A percentile compares a stretch with the other conserved stretches of the same genome.
These are phyloP conservation scores for Tricholoma bakamatsutake DNA, from an alignment of 768 basidiomycete species.

Conservation along the genomic window DNA sequence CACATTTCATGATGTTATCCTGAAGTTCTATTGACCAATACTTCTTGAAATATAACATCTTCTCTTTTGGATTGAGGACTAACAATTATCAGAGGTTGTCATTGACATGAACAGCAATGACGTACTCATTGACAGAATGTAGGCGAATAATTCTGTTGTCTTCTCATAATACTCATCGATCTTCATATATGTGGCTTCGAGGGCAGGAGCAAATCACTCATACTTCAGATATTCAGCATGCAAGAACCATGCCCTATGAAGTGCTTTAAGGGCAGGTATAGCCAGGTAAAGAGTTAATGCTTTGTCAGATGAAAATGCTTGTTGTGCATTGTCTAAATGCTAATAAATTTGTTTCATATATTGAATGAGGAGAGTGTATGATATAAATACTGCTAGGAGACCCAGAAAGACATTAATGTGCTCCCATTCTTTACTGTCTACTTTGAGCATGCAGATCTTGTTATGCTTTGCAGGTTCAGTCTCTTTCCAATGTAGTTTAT, in stretches of 20 bases:
- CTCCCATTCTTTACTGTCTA: too few relatives aligned
- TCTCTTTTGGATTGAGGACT: constrained; percentile 22
- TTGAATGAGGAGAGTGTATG: constrained; percentile 2
- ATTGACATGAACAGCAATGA: too few relatives aligned
- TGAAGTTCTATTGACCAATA: constrained; percentile 20
- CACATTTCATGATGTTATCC: constrained; percentile 5
- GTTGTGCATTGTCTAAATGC: constrained; percentile 3
- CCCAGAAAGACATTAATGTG: too few relatives aligned
- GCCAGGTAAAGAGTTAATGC: too few relatives aligned
- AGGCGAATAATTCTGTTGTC: too few relatives aligned
- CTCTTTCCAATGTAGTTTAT: constrained; percentile 17
- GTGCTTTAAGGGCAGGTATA: too few relatives aligned
- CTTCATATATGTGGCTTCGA: too few relatives aligned
- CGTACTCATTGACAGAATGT: too few relatives aligned
- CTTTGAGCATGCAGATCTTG: constrained; percentile 13
- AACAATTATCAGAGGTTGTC: background rate
- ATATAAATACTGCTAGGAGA: constrained; percentile 7
- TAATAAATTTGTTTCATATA: background rate
- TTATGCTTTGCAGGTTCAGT: constrained; percentile 15
- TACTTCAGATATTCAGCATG: constrained; percentile 11
- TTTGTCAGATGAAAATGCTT: background rate
- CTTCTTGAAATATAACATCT: constrained; percentile 18
- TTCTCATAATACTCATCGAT: too few relatives aligned
- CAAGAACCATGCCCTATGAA: too few relatives aligned
- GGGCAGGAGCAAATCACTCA: constrained; percentile 5